phyloP scores from a whole-genome alignment of 495 filamentous ascomycete genomes.

The Lasiosphaeria miniovina region DNA sequence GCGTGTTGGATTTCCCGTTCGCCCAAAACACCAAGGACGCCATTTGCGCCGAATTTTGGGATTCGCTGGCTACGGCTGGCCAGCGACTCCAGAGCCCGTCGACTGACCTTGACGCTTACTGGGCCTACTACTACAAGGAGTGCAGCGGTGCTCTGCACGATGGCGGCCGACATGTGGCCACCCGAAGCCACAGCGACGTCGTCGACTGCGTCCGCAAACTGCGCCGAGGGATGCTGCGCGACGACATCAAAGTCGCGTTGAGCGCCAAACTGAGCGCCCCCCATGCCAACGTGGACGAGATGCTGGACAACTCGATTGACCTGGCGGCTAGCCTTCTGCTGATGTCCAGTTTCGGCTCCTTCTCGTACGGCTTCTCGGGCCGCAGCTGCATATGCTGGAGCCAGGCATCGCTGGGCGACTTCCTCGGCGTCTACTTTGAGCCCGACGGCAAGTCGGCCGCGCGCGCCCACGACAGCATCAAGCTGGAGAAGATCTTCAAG shows the following conservation, averaged over 20 bases:
- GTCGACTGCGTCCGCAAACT: slow-evolving; percentile 2
- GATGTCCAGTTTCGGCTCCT: slow-evolving; percentile 10
- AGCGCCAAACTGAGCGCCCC: neutral
- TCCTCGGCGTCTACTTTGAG: neutral
- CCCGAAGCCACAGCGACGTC: slow-evolving; percentile 9
- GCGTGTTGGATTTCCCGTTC: neutral
- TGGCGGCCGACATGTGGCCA: slow-evolving; percentile 8
- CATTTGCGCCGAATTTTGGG: neutral
- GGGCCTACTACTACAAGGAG: slow-evolving; percentile 12
- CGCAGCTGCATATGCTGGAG: slow-evolving; percentile 5
- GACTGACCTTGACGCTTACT: slow-evolving; percentile 9
- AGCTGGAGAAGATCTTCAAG: slow-evolving; percentile 20
- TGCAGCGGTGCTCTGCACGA: slow-evolving; percentile 10
- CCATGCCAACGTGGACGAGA: slow-evolving; percentile 4
- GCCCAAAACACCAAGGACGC: neutral
- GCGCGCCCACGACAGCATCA: slow-evolving; percentile 6
- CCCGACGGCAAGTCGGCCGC: neutral
- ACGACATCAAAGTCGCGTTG: slow-evolving; percentile 2
- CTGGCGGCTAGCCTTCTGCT: slow-evolving; percentile 7
- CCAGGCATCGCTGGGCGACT: neutral
- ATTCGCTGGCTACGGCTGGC: neutral
- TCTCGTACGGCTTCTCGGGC: slow-evolving; percentile 6
- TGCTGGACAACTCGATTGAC: slow-evolving; percentile 8
- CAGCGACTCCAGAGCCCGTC: slow-evolving; percentile 5
- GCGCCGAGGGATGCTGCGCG: neutral